These are phyloP conservation scores for Malassezia sympodialis DNA, from an alignment of 1,284 basidiomycete species.

Conservation along the genomic window DNA sequence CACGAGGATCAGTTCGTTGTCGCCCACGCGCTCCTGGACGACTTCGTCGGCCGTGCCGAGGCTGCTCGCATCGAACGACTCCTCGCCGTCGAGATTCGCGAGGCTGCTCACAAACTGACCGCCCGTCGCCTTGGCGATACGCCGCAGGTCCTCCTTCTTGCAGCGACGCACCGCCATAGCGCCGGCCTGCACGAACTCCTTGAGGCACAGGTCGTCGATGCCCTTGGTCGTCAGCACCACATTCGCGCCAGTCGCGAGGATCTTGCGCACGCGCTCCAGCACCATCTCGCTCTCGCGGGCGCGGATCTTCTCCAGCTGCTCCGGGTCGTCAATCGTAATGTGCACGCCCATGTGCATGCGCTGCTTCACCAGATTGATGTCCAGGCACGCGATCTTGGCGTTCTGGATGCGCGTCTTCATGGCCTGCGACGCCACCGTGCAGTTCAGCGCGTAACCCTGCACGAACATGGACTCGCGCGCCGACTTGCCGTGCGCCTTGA, in stretches of 20 bases:
- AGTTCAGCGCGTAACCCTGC: slow-evolving; percentile 95
- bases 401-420: slow-evolving; percentile 91
- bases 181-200: slow-evolving; percentile 97
- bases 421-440: slow-evolving; percentile 96
- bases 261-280: slow-evolving; percentile 88
- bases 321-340: slow-evolving; percentile 92
- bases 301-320: slow-evolving; percentile 91
- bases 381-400: slow-evolving; percentile 95
- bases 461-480: slow-evolving; percentile 90
- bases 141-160: slow-evolving; percentile 89
- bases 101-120: slow-evolving; percentile 84
- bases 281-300: slow-evolving; percentile 91
- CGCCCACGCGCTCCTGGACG: slow-evolving; percentile 90
- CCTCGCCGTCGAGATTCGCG: slow-evolving; percentile 94
- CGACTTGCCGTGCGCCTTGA: slow-evolving; percentile 95
- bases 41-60: slow-evolving; percentile 91
- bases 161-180: slow-evolving; percentile 97
- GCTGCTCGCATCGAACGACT: slow-evolving; percentile 85
- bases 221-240: slow-evolving; percentile 97
- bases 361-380: slow-evolving; percentile 94
- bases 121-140: slow-evolving; percentile 94
- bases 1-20: slow-evolving; percentile 93
- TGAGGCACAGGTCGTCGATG: slow-evolving; percentile 93
- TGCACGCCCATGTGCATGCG: slow-evolving; percentile 98
- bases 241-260: slow-evolving; percentile 88